Percentiles rank a stretch among this genome's conserved stretches.
phyloP scores from a whole-genome alignment of 208 protist genomes.

The Lotmaria passim region DNA sequence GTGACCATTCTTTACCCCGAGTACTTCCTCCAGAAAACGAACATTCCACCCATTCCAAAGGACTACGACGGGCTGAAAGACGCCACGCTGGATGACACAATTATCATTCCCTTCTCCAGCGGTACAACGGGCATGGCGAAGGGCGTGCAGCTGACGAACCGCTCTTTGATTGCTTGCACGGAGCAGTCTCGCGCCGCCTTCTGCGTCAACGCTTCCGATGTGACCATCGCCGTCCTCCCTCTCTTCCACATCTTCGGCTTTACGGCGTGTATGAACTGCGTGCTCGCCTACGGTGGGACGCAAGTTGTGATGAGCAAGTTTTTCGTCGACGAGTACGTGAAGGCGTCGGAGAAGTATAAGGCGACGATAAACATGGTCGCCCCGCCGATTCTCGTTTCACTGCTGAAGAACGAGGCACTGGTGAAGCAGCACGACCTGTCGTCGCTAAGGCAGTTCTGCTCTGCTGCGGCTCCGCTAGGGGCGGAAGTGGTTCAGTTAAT shows the following conservation, averaged over 20 bases:
- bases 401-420: slow-evolving; percentile 62
- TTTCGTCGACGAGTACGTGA: slow-evolving; percentile 37
- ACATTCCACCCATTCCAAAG: slow-evolving; percentile 31
- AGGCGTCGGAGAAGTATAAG: slow-evolving; percentile 50
- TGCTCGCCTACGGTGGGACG: slow-evolving; percentile 28
- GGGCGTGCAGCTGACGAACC: slow-evolving; percentile 56
- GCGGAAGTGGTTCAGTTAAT: slow-evolving; percentile 38
- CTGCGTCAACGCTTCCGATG: slow-evolving; percentile 19
- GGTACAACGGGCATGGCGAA: slow-evolving; percentile 61
- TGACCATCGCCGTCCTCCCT: slow-evolving; percentile 63
- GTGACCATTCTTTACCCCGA: slow-evolving; percentile 42
- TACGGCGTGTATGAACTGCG: slow-evolving; percentile 40
- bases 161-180: slow-evolving; percentile 36
- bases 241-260: slow-evolving; percentile 89
- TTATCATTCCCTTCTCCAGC: slow-evolving; percentile 48
- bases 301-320: slow-evolving; percentile 61
- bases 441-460: slow-evolving; percentile 37
- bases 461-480: slow-evolving; percentile 66
- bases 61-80: slow-evolving; percentile 34
- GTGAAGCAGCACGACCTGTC: slow-evolving; percentile 33
- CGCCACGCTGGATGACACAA: slow-evolving; percentile 38
- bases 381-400: slow-evolving; percentile 71
- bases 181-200: slow-evolving; percentile 25
- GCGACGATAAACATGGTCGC: slow-evolving; percentile 60
- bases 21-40: slow-evolving; percentile 27